Percentiles rank a stretch among this genome's conserved stretches.
These are phyloP conservation scores for Chaetomium tenue DNA, from an alignment of 495 filamentous ascomycete species.

Conservation along the genomic window DNA sequence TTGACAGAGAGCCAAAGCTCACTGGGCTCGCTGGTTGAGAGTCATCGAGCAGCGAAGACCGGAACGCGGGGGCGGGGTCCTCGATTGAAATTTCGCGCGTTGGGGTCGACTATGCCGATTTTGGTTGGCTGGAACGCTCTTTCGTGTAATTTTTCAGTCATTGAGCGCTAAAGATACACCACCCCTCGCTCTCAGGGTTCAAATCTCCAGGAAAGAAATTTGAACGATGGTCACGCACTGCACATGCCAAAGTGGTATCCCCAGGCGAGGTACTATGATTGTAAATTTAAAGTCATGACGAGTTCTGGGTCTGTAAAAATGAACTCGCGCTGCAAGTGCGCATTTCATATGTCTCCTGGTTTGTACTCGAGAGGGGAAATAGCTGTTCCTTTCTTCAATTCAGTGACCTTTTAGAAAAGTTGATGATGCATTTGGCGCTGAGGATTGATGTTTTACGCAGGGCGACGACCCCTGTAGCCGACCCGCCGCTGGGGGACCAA, in stretches of 20 bases:
- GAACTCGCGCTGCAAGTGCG: too few relatives aligned
- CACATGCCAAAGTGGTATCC: too few relatives aligned
- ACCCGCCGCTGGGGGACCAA: not conserved
- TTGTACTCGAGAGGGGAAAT: too few relatives aligned
- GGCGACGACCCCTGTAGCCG: not conserved
- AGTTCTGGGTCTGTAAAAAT: not conserved
- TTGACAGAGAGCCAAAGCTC: conserved; percentile 30
- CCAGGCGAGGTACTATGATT: too few relatives aligned
- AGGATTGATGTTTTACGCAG: not conserved
- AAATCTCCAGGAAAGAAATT: too few relatives aligned
- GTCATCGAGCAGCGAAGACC: conserved; percentile 22
- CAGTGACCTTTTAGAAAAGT: too few relatives aligned
- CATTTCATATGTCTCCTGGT: too few relatives aligned
- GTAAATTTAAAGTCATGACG: too few relatives aligned
- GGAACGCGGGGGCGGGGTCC: conserved; percentile 26
- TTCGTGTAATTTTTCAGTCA: too few relatives aligned
- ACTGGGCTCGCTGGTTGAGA: conserved; percentile 12
- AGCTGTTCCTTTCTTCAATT: too few relatives aligned
- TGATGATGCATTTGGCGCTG: not conserved
- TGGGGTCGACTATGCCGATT: conserved; percentile 8
- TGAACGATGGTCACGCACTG: too few relatives aligned
- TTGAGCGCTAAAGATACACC: not conserved
- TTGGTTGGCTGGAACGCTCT: too few relatives aligned
- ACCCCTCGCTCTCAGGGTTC: not conserved
- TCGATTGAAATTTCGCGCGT: conserved; percentile 24